Percentiles rank a stretch among this genome's conserved stretches.
phyloP scores from a whole-genome alignment of 257 asterid species.

The Solanum chmielewskii region DNA sequence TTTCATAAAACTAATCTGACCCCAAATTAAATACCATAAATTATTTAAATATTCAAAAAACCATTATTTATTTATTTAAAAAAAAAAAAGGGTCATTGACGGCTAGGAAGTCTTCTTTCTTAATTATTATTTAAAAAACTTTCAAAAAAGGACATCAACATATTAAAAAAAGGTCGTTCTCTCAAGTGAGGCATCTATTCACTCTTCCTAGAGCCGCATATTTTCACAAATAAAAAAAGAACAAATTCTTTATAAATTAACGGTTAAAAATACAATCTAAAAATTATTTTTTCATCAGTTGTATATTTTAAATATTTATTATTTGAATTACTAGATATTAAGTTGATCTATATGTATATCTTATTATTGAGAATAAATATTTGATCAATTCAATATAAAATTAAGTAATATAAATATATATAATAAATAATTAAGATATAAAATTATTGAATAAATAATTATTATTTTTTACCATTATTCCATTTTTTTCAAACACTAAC shows the following conservation, averaged over 20 bases:
- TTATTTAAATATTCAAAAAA: too few species aligned
- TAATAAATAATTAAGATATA: background rate
- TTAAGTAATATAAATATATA: too few species aligned
- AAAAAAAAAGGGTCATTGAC: background rate
- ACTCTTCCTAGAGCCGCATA: background rate
- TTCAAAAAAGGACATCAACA: background rate
- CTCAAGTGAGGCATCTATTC: background rate
- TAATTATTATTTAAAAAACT: too few species aligned
- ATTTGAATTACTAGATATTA: too few species aligned
- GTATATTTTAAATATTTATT: background rate
- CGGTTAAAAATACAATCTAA: background rate
- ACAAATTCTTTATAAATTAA: background rate
- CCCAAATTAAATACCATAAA: background rate
- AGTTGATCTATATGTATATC: background rate
- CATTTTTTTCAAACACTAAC: background rate
- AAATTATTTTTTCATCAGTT: background rate
- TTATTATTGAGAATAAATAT: background rate
- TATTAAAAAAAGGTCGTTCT: background rate
- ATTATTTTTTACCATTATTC: too few species aligned
- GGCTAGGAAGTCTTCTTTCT: background rate
- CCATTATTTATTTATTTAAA: too few species aligned
- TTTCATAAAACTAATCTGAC: background rate
- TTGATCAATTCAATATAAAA: background rate
- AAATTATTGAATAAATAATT: background rate
- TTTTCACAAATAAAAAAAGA: background rate